phyloP scores from a whole-genome alignment of 208 protist species.

The Zelonia costaricensis region DNA sequence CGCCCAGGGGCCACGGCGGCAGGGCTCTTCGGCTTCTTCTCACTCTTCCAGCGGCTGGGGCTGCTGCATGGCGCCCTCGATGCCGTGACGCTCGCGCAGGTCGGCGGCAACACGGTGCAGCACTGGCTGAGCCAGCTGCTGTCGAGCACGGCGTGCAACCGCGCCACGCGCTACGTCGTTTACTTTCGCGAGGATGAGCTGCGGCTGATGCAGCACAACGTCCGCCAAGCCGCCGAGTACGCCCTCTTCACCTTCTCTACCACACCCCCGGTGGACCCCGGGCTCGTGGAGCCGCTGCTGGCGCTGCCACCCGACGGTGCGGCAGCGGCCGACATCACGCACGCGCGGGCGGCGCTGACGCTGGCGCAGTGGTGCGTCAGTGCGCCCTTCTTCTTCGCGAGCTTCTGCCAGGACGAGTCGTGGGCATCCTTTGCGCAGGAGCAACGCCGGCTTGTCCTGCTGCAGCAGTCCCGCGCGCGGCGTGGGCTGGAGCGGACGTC shows the following conservation, averaged over 20 bases:
- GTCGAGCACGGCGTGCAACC: constrained; percentile 57
- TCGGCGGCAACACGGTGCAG: constrained; percentile 26
- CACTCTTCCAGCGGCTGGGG: constrained; percentile 67
- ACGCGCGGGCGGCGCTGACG: constrained; percentile 17
- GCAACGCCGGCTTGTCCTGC: constrained; percentile 69
- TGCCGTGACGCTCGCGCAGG: not conserved
- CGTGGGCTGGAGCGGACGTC: constrained; percentile 25
- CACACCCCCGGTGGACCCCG: constrained; percentile 63
- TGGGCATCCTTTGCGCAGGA: constrained; percentile 84
- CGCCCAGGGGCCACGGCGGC: not conserved
- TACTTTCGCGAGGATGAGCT: constrained; percentile 88
- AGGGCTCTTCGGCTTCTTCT: constrained; percentile 22
- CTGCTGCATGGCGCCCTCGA: constrained; percentile 44
- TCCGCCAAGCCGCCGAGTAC: constrained; percentile 62
- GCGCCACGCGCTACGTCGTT: constrained; percentile 77
- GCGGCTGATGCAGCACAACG: constrained; percentile 77
- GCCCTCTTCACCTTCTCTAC: constrained; percentile 76
- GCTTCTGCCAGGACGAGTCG: constrained; percentile 74
- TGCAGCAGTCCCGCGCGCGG: constrained; percentile 49
- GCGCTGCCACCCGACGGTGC: no score
- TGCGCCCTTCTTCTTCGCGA: constrained; percentile 69
- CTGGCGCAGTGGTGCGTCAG: constrained; percentile 72
- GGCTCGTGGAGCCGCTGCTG: constrained; percentile 31
- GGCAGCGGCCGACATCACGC: constrained; percentile 9
- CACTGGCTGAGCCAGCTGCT: constrained; percentile 37